Conservation (phyloP, 176 grass and related monocot genomes). For the Paspalum vaginatum region DNA sequence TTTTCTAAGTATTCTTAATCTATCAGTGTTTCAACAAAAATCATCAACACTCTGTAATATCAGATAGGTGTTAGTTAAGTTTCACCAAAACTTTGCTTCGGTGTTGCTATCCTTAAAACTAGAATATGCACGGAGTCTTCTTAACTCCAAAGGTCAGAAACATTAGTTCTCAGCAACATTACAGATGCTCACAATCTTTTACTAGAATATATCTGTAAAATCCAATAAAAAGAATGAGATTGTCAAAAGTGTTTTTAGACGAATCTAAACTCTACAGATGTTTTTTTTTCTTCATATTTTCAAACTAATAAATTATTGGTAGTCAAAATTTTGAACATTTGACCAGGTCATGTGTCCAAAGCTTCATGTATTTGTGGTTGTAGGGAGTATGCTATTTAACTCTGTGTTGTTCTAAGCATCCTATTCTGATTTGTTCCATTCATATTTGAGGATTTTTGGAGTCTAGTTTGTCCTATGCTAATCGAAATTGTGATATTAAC, state of each 20-base stretch:
- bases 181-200: too few relatives aligned
- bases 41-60: background rate
- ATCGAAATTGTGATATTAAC: background rate
- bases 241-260: background rate
- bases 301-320: background rate
- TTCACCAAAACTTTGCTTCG: background rate
- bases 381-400: background rate
- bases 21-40: conserved; percentile 5
- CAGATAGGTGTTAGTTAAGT: background rate
- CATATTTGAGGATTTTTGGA: background rate
- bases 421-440: background rate
- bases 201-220: background rate
- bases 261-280: background rate
- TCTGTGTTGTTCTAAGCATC: background rate
- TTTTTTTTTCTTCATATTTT: background rate
- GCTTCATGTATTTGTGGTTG: background rate
- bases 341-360: background rate
- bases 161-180: background rate
- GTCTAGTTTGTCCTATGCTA: background rate
- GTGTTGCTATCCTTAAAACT: conserved; percentile 9
- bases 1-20: conserved; percentile 7
- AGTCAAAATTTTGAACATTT: background rate
- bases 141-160: background rate
- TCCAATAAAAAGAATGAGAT: background rate
- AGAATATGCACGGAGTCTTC: background rate